These are phyloP conservation scores for Carex kokanica DNA, from an alignment of 176 grass and related monocot species.

Conservation along the genomic window DNA sequence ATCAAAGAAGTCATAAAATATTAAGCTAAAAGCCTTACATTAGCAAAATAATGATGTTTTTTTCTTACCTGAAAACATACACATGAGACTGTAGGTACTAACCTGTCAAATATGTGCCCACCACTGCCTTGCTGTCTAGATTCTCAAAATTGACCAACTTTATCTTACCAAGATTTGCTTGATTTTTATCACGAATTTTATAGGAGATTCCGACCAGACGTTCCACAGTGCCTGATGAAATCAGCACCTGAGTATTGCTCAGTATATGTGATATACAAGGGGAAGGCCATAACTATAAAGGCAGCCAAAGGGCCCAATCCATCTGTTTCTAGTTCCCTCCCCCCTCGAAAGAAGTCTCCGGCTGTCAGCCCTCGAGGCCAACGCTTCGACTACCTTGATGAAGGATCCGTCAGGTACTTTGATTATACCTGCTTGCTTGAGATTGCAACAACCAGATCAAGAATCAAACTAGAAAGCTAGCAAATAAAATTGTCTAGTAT, in stretches of 20 bases:
- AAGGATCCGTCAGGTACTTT: constrained; percentile 47
- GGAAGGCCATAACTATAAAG: constrained; percentile 60
- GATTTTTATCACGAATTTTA: neutral
- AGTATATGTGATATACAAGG: constrained; percentile 83
- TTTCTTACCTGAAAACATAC: neutral
- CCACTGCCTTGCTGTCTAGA: neutral
- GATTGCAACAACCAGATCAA: neutral
- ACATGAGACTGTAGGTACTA: neutral
- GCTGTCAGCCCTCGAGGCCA: constrained; percentile 15
- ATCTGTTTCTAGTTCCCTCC: constrained; percentile 35
- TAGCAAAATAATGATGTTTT: neutral
- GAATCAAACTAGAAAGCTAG: neutral
- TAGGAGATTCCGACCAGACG: constrained; percentile 83
- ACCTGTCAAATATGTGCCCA: neutral
- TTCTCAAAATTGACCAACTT: neutral
- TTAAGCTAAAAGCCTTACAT: neutral
- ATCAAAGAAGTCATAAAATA: neutral
- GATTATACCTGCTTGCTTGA: neutral
- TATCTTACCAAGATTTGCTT: neutral
- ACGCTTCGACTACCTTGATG: constrained; percentile 35
- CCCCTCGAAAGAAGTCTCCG: constrained; percentile 41
- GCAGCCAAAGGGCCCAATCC: constrained; percentile 43
- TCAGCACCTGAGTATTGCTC: constrained; percentile 71
- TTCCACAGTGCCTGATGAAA: constrained; percentile 81
- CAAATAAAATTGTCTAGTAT: neutral